Evolutionary conservation across 345 rosid species (phyloP).

Genomic region (Murraya paniculata): DNA sequence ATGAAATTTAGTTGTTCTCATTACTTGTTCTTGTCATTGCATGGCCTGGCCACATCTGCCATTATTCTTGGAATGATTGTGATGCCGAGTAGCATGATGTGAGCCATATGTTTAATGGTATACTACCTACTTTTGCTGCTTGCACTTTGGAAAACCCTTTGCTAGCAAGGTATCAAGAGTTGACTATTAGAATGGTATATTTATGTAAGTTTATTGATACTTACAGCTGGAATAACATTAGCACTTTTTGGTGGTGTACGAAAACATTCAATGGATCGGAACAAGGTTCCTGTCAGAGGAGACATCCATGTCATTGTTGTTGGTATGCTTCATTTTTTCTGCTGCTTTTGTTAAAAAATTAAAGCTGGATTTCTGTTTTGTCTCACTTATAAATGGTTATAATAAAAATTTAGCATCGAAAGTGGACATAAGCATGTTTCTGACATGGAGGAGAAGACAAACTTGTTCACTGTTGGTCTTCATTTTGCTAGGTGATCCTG

Average conservation of each 20-base stretch:
- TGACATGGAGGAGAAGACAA: conserved; percentile 1
- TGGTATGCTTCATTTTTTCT: conserved; percentile 48
- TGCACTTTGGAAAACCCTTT: background rate
- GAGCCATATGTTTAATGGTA: background rate
- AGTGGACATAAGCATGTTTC: background rate
- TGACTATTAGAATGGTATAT: background rate
- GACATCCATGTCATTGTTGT: conserved; percentile 96
- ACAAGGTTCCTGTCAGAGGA: conserved; percentile 99
- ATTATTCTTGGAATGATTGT: background rate
- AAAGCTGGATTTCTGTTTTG: background rate
- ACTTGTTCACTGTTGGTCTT: conserved; percentile 8
- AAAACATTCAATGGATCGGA: conserved; percentile 81
- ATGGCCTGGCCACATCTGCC: background rate
- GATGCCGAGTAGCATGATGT: background rate
- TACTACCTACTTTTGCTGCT: background rate
- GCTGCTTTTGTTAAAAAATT: background rate
- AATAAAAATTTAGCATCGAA: background rate
- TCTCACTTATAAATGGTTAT: background rate
- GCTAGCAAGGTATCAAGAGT: background rate
- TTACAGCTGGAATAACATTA: conserved; percentile 87
- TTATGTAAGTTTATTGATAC: conserved; percentile 9
- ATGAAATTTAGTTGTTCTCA: background rate
- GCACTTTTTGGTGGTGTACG: conserved; percentile 95
- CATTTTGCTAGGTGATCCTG: conserved; percentile 84
- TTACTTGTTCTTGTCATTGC: background rate